Evolutionary conservation across 116 monocot genomes (phyloP), one percentile per base, ranked within the genome.

Genomic region (Trichopus zeylanicus): DNA sequence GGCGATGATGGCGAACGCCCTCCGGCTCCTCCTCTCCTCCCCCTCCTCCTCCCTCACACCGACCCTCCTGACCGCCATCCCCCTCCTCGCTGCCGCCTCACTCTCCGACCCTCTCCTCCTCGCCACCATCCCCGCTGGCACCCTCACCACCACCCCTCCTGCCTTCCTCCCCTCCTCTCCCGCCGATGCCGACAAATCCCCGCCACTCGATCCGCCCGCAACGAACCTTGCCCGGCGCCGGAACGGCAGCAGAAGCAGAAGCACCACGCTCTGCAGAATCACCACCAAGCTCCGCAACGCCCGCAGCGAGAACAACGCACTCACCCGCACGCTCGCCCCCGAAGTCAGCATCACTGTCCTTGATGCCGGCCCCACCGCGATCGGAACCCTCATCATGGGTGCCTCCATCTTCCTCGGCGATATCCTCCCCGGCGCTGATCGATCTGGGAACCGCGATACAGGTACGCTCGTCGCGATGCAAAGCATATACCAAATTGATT

Each of bases 201-300:
- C n/a, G n/a, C n/a, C n/a, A n/a, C n/a, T n/a, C n/a, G n/a, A n/a
- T n/a, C n/a, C n/a, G n/a, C n/a, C n/a, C n/a, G n/a, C 26, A 20
- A 59, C 29, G 32, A 66, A 26, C 32, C 13, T 51, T 62, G 70
- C 10, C 33, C 66, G 51, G 29, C 77, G 52, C 11, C 65, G 62
- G 67, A 87, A 76, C 19, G 81, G 78, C 25, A 83, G 63, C 15
- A 88, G 63, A 20, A 92, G 26, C 25, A 87, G 26, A 24, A 80
- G 28, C 29, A 75, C 53, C 34, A 77, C 31, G 33, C 76, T 53
- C 18, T 67, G 49, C 42, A 85, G 57, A 32, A 92, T 34, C 15
- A 78, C 47, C 47, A 81, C 22, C 29, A 87, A 47, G 46, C 65
- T 62, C 6, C 74, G 48, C 29, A 92, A 42, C 4, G 59, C 66